Evolutionary conservation across 2,329 filamentous ascomycete species (phyloP), one percentile per base, ranked within the genome.

Genomic region (Epicoccum nigrum): DNA sequence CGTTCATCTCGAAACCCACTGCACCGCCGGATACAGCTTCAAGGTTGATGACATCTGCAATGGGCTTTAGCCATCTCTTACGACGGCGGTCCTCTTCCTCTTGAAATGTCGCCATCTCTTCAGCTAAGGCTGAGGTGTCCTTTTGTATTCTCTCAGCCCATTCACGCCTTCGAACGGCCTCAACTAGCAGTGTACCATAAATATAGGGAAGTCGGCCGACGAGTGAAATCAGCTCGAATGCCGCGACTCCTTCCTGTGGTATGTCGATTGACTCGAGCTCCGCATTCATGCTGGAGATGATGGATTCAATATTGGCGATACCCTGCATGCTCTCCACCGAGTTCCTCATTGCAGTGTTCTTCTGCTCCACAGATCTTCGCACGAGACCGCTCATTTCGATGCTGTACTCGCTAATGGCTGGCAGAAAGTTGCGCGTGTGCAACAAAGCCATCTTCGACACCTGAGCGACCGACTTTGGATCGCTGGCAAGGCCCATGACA

Each of bases 11-110:
- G 35, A 97, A 83, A 0, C 88, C 86, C 30, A 90, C 80, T 16
- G 90, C 86, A 49, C 83, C 86, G 19, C 82, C 84, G 54, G 94
- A 89, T 1, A 85, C 72, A 1, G 78, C 79, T 34, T 92, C 85
- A 4, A 82, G 76, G 13, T 85, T 86, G 48, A 90, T 87, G 34
- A 87, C 86, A 64, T 86, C 86, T 7, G 90, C 91, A 38, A 95
- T 87, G 59, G 84, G 88, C 67, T 92, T 95, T 54, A 93, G 82
- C 94, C 94, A 99, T 67, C 89, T 95, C 64, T 88, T 89, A 37
- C 94, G 84, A 43, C 94, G 82, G 63, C 93, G 92, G 42, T 90
- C 84, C 70, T 99, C 94, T 72, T 97, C 94, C 54, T 97, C 92
- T 66, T 94, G 90, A 58, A 95, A 93, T 0, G 90, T 79, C 1